Evolutionary conservation across 441 rosid genomes (phyloP).

Genomic region (Manihot esculenta): DNA sequence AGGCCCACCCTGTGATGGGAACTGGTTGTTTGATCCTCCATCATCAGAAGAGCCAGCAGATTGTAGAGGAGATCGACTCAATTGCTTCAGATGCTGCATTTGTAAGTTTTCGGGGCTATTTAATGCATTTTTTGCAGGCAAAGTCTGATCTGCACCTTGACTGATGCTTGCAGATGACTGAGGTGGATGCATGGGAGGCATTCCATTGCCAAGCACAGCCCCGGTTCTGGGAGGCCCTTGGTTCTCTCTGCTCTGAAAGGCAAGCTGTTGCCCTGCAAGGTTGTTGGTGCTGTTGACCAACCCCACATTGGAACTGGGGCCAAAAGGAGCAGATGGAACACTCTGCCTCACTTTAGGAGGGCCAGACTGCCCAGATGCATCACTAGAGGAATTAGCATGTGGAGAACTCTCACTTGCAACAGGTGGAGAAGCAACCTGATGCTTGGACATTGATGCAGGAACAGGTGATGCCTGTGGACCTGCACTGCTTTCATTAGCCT

Average conservation of each 20-base stretch:
- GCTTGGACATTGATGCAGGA: conserved; percentile 57
- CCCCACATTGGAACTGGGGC: conserved; percentile 57
- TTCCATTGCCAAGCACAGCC: conserved; percentile 60
- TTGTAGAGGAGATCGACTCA: conserved; percentile 60
- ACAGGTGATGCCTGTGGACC: conserved; percentile 54
- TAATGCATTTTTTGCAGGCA: conserved; percentile 47
- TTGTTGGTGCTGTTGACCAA: conserved; percentile 41
- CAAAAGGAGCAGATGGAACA: conserved; percentile 51
- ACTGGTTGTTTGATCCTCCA: conserved; percentile 40
- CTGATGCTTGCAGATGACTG: conserved; percentile 54
- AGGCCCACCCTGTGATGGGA: conserved; percentile 53
- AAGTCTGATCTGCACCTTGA: conserved; percentile 55
- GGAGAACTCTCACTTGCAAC: conserved; percentile 75
- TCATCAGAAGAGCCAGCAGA: conserved; percentile 52
- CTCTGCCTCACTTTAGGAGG: conserved; percentile 68
- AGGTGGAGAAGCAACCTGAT: conserved; percentile 70
- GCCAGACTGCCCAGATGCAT: conserved; percentile 82
- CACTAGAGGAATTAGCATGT: conserved; percentile 78
- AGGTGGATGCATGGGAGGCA: conserved; percentile 69
- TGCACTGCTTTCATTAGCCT: conserved; percentile 62
- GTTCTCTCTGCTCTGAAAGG: conserved; percentile 68
- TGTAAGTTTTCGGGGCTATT: conserved; percentile 58
- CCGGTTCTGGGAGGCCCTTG: conserved; percentile 60
- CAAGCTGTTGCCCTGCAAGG: conserved; percentile 56
- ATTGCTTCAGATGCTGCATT: conserved; percentile 67